A percentile compares a stretch with the other conserved stretches of the same genome.
These are phyloP conservation scores for Gonapodya prolifera DNA, from an alignment of 192 early-diverging fungal genomes.

Conservation along the genomic window DNA sequence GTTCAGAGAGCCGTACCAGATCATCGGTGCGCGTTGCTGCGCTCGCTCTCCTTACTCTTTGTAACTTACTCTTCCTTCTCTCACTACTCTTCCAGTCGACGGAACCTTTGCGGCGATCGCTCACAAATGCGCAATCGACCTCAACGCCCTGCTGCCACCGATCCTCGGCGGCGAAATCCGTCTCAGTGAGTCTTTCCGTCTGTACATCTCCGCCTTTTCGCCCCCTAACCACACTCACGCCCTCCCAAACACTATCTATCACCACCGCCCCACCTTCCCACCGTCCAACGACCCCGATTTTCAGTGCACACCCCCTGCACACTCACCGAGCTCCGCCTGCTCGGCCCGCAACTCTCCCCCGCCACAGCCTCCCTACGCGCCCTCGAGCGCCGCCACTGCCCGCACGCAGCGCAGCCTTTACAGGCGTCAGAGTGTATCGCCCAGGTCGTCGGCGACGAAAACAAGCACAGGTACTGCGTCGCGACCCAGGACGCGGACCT, in stretches of 20 bases:
- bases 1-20: conserved; percentile 87
- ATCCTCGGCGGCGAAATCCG: conserved; percentile 52
- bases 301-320: conserved; percentile 61
- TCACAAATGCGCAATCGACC: conserved; percentile 44
- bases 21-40: conserved; percentile 40
- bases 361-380: conserved; percentile 45
- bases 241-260: background rate
- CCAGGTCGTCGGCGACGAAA: conserved; percentile 58
- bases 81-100: conserved; percentile 40
- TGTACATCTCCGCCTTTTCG: background rate
- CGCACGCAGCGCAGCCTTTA: conserved; percentile 49
- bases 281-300: conserved; percentile 17
- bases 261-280: background rate
- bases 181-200: conserved; percentile 35
- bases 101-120: conserved; percentile 67
- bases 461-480: conserved; percentile 75
- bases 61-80: conserved; percentile 6
- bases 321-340: conserved; percentile 51
- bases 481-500: conserved; percentile 66
- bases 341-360: conserved; percentile 42
- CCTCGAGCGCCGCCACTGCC: conserved; percentile 72
- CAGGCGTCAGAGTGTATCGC: conserved; percentile 54
- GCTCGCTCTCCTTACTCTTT: background rate
- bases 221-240: conserved; percentile 2
- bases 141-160: conserved; percentile 45